Evolutionary conservation across 805 yeast genomes (phyloP), one percentile per base, ranked within the genome.

Genomic region (Metschnikowia matae): DNA sequence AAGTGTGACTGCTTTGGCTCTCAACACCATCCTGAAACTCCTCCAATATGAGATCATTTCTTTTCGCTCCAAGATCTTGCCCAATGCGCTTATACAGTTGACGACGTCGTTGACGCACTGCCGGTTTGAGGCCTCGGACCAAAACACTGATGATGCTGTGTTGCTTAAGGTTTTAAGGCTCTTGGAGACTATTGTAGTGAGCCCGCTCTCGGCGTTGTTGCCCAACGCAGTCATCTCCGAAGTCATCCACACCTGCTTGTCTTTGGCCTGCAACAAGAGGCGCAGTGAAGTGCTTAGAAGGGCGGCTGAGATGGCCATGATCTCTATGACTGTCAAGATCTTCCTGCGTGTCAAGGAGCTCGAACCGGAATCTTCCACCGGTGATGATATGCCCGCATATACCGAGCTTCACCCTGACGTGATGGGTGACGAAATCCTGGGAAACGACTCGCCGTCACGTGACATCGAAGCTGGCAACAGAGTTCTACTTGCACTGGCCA

Each of bases 51-150:
- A 78, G 14, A 80, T 94, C 32, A 75, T 94, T n/a, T 73, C 80
- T 17, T 63, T 62, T 8, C 60, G 69, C 2, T 81, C 89, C 4
- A 70, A 73, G 31, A 84, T 85, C 50, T 68, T 87, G 18, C 77
- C 73, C 32, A 75, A 71, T 43, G 78, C 86, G 1, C 67, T 88
- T 53, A 78, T 82, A 15, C 89, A 87, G 61, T 77, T 87, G 44
- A 79, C 85, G 8, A 80, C 81, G 32, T 80, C 97, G 0, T 75
- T 94, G 54, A 88, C 98, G 0, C 96, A 89, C 64, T 94, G 98
- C 68, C 81, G 96, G 42, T 94, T 94, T 64, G 97, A 94, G 71
- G 96, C 96, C 2, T 86, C 94, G 0, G 97, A 91, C 63, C 96
- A 89, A 64, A 79, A 85, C 34, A 85, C 89, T 40, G 98, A 94